Base-by-base conservation (phyloP, 768 basidiomycete species). In the Boletus speciosus region DNA sequence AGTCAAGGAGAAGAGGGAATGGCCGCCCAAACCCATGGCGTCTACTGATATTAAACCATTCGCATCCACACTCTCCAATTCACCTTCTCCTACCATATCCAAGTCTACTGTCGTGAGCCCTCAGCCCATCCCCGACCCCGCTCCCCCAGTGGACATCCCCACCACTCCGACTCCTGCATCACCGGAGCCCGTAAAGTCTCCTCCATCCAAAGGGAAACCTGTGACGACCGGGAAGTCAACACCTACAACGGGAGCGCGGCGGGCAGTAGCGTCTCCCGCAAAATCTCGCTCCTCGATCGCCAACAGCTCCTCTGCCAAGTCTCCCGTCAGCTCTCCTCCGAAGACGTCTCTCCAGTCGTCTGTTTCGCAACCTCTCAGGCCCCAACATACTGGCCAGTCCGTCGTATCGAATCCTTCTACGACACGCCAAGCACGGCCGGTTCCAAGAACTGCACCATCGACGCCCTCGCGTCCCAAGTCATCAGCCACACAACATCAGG, bases 1-100 rank as follows among this genome's bases (percentile, higher is more conserved):
- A 62, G 65, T 72, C 37, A 86, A 81, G 71, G 87, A 86, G 68
- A 83, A 80, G 65, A 80, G 82, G 41, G 90, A 91, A 76, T 90
- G 88, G 88, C 87, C 89, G 7, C 89, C 84, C 36, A 81, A 75
- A 66, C 63, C 74, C 38, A 50, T 69, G 44, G 56, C 66, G n/a
- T 65, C 69, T 32, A 23, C 50, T 45, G 68, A 68, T 57, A 66
- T 67, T 34, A 77, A 75, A 62, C 69, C 75, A 19, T 9, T 39
- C 23, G 66, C 67, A 44, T 62, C 69, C 57, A 47, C 74, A 41
- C 70, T 76, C 48, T 71, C 79, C 44, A 64, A 71, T 25, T 71
- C 74, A 29, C 54, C 66, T 27, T 59, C 63, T 16, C 35, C 66
- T 6, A 51, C 31, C 52, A 55, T 57, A 48, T 43, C 50, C 56